Percentiles rank a stretch among this genome's conserved stretches.
These are phyloP conservation scores for Rutstroemia sp. DNA, from an alignment of 2,329 filamentous ascomycete genomes.

Conservation along the genomic window DNA sequence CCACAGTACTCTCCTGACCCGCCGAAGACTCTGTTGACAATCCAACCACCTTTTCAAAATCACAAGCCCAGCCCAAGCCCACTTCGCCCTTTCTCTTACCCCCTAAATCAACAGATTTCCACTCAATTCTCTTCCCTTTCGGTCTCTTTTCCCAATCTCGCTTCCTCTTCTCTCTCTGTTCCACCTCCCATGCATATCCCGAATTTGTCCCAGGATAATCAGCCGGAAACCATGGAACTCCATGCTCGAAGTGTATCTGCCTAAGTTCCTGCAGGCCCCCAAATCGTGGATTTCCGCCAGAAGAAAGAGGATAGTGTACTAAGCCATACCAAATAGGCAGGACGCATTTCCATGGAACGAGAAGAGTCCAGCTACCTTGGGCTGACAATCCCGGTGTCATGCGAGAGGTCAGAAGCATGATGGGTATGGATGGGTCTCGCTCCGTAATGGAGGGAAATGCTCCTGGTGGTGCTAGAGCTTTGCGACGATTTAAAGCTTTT, in stretches of 20 bases:
- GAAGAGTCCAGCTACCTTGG: conserved; percentile 71
- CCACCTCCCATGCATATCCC: conserved; percentile 70
- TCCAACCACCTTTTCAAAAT: conserved; percentile 53
- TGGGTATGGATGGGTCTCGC: conserved; percentile 69
- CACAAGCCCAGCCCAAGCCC: conserved; percentile 74
- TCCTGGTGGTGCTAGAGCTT: conserved; percentile 55
- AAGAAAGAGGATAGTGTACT: conserved; percentile 73
- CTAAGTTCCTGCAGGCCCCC: conserved; percentile 73
- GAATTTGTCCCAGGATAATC: conserved; percentile 76
- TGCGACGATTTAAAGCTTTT: conserved; percentile 73
- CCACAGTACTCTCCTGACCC: background rate
- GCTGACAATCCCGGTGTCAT: conserved; percentile 38
- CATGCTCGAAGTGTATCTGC: conserved; percentile 76
- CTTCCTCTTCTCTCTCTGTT: conserved; percentile 52
- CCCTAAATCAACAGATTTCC: conserved; percentile 67
- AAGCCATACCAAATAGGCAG: conserved; percentile 78
- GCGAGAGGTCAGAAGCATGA: conserved; percentile 60
- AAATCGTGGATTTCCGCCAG: conserved; percentile 73
- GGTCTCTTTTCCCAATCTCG: conserved; percentile 68
- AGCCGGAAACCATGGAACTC: conserved; percentile 74
- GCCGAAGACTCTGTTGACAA: background rate
- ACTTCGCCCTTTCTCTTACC: conserved; percentile 71
- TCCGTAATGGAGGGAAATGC: conserved; percentile 47
- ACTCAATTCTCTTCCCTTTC: conserved; percentile 73
- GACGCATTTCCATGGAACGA: conserved; percentile 89